Evolutionary conservation across 805 yeast genomes (phyloP), one percentile per base, ranked within the genome.

Genomic region (Barnettozyma siamensis): DNA sequence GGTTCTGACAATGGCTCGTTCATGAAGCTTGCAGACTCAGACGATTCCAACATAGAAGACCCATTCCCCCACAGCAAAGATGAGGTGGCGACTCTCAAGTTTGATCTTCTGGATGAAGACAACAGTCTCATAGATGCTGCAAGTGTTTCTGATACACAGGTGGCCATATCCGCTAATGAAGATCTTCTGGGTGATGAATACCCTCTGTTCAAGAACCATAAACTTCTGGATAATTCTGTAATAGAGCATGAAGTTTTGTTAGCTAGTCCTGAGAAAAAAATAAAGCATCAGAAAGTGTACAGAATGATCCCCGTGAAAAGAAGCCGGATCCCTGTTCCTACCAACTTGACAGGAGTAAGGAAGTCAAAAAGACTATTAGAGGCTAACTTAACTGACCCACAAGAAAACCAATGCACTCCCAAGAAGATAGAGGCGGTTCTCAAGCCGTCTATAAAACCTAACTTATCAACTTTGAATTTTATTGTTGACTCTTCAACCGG

Each of bases 401-500:
- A 24, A 5, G 20, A 26, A 26, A 19, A 19, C 30, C 37, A 28
- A 37, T 56, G 58, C 20, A 28, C 40, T 2, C 60, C 60, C n/a
- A 47, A 42, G 40, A 51, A 40, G 16, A 12, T 47, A 6, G 37
- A 40, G 5, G 26, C 30, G 5, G 9, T 16, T 5, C 15, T 53
- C 24, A 46, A 39, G 31, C 44, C 58, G 3, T 43, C 42, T 3
- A 43, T 56, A 12, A 55, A 45, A 31, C 19, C 26, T 8, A 38
- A 31, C 23, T 27, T 26, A 1, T 26, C 42, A 16, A 27, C 31
- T 5, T 45, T 55, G 26, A 76, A 76, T 35, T 67, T 71, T 49
- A 60, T 79, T 34, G 84, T 80, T 24, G 81, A 79, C 48, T 70
- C 84, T 6, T 73, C 78, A 53, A 76, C 80, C 30, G 84, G 85